Base-by-base conservation (phyloP, 768 basidiomycete genomes). In the Calocera cornea region DNA sequence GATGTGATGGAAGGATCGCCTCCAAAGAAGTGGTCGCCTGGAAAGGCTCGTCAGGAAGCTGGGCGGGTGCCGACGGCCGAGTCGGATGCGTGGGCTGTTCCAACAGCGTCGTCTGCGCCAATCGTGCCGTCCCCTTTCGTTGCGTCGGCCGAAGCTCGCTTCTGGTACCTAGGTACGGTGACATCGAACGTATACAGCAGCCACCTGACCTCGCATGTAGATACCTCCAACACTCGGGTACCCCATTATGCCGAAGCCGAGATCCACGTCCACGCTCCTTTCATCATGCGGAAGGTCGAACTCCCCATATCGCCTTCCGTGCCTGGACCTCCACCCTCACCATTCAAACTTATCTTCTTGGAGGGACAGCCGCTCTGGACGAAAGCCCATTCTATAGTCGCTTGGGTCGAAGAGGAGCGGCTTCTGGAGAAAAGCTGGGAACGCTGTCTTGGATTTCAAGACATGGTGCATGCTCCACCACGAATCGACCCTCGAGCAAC, bases 241-340 rank as follows among this genome's bases (percentile, higher is more conserved):
- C 2, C 54, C 14, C 54, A 60, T 19, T 60, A 60, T 27, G 24
- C 2, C 10, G 5, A 60, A 14, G 54, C 54, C 2, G 54, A 60
- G 31, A 60, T 60, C 27, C 54, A 33, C 27, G 31, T 60, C 11
- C 14, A 16, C 27, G 54, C 54, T 2, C 54, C 54, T 60, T 60
- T 60, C 54, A 27, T 60, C 54, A 11, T 60, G 54, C 54, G 54
- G 5, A 60, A 60, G 54, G 54, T 60, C 27, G 54, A 60, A 33
- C 54, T 60, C 19, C 54, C 54, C 5, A 60, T 60, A 29, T 2
- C 24, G 19, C 16, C 31, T 27, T 29, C 54, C 19, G 27, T 33
- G 2, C 54, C 54, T 2, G 14, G 14, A 16, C 54, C 54, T 16
- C 10, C 31, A 27, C 54, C 54, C 5, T 16, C 31, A 7, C 54